Evolutionary conservation across 2,329 filamentous ascomycete genomes (phyloP).

Genomic region (Cylindrodendrum hubeiense): DNA sequence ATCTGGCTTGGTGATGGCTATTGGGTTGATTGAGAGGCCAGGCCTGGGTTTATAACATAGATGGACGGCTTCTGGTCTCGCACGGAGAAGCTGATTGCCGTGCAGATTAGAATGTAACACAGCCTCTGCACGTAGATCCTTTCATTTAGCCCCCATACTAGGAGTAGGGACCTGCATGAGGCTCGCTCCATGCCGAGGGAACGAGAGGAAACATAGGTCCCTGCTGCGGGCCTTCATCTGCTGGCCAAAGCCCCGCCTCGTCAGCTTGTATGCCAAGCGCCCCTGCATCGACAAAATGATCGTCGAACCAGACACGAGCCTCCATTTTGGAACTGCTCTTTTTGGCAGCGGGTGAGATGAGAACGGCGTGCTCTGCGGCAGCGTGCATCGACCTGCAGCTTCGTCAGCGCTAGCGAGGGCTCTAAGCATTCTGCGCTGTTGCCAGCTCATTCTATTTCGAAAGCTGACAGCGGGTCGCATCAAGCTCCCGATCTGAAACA

Average conservation of each 20-base stretch:
- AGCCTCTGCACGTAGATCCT: too few species aligned
- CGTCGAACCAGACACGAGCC: not conserved
- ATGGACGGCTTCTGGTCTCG: not conserved
- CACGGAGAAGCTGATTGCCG: too few species aligned
- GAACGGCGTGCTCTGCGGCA: not conserved
- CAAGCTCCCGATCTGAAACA: not conserved
- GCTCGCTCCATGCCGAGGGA: too few species aligned
- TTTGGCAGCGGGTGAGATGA: not conserved
- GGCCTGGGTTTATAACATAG: not conserved
- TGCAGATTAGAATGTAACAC: too few species aligned
- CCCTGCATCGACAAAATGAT: not conserved
- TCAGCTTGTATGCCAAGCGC: not conserved
- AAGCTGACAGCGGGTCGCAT: not conserved
- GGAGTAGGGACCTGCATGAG: too few species aligned
- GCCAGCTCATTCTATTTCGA: not conserved
- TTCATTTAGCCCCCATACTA: not conserved
- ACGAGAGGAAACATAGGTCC: too few species aligned
- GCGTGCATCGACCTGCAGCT: not conserved
- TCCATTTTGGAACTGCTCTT: not conserved
- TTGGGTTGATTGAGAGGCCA: not conserved
- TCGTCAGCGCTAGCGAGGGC: not conserved
- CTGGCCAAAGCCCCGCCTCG: not conserved
- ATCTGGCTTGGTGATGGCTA: not conserved
- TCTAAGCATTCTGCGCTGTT: not conserved
- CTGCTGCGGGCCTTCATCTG: too few species aligned